Percentiles rank a stretch among this genome's conserved stretches.
Conservation (phyloP, 2,329 filamentous ascomycete species). For the Chaetomium globosum region DNA sequence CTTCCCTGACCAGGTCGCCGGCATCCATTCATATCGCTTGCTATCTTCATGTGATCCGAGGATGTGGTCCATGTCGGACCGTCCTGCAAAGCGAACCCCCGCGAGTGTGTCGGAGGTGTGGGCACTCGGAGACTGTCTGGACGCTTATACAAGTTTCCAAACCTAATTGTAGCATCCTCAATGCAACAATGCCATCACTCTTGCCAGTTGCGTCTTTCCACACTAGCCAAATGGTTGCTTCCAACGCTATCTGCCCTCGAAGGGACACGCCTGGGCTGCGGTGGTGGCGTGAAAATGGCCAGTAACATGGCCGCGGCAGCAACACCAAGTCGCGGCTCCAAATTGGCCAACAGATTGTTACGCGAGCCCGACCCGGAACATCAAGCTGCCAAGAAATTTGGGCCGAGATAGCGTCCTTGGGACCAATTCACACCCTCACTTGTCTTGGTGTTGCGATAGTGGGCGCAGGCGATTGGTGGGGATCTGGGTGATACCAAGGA, state of each 20-base stretch:
- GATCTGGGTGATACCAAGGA: neutral
- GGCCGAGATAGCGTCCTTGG: neutral
- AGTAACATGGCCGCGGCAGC: neutral
- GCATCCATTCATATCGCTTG: neutral
- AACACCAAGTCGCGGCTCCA: constrained; percentile 14
- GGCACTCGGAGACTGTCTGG: neutral
- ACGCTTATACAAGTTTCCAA: neutral
- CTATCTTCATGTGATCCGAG: constrained; percentile 11
- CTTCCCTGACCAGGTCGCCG: constrained; percentile 13
- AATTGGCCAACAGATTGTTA: constrained; percentile 2
- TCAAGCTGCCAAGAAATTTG: constrained; percentile 22
- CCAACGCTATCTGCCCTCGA: too few relatives aligned
- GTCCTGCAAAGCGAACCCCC: neutral
- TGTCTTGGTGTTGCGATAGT: neutral
- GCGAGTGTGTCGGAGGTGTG: neutral
- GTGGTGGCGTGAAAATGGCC: neutral
- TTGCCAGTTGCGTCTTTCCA: neutral
- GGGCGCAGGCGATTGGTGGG: constrained; percentile 2
- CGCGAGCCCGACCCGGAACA: constrained; percentile 12
- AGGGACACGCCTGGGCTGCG: neutral
- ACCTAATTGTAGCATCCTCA: constrained; percentile 6
- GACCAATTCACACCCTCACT: neutral
- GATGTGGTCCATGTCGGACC: neutral
- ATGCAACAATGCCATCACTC: neutral
- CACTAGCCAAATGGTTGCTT: neutral